A percentile compares a stretch with the other conserved stretches of the same genome.
Conservation (phyloP, 768 basidiomycete species). For the Amanita pallidorosea region DNA sequence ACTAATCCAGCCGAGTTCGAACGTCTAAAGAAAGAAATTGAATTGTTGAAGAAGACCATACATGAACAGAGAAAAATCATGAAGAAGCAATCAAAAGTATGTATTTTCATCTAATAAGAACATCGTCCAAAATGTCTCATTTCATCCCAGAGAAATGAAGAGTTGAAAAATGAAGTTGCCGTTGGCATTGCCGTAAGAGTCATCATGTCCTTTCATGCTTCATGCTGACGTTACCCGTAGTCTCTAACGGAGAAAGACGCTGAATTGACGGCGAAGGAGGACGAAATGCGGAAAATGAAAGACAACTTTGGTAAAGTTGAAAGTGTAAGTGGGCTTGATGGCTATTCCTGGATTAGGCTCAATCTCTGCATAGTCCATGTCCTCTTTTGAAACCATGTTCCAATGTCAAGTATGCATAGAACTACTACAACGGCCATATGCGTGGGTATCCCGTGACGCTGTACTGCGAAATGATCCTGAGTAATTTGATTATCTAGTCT, state of each 20-base stretch:
- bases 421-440: slow-evolving; percentile 49
- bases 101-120: neutral
- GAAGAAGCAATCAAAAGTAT: slow-evolving; percentile 50
- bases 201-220: neutral
- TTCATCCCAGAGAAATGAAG: slow-evolving; percentile 36
- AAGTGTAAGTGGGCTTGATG: slow-evolving; percentile 31
- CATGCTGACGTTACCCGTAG: neutral
- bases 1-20: slow-evolving; percentile 38
- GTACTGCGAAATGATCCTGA: neutral
- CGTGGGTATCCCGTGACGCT: slow-evolving; percentile 30
- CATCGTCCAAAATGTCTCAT: slow-evolving; percentile 3
- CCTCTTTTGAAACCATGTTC: slow-evolving; percentile 44
- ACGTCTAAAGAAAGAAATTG: slow-evolving; percentile 47
- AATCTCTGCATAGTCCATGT: slow-evolving; percentile 30
- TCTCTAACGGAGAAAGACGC: neutral
- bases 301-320: slow-evolving; percentile 39
- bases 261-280: slow-evolving; percentile 24
- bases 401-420: slow-evolving; percentile 79
- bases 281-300: slow-evolving; percentile 32
- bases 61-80: slow-evolving; percentile 36
- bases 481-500: slow-evolving; percentile 29
- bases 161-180: slow-evolving; percentile 33
- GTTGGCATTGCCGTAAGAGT: slow-evolving; percentile 4
- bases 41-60: slow-evolving; percentile 37
- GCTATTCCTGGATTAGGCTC: neutral